phyloP scores from a whole-genome alignment of 441 rosid species.

The Jatropha multifida region DNA sequence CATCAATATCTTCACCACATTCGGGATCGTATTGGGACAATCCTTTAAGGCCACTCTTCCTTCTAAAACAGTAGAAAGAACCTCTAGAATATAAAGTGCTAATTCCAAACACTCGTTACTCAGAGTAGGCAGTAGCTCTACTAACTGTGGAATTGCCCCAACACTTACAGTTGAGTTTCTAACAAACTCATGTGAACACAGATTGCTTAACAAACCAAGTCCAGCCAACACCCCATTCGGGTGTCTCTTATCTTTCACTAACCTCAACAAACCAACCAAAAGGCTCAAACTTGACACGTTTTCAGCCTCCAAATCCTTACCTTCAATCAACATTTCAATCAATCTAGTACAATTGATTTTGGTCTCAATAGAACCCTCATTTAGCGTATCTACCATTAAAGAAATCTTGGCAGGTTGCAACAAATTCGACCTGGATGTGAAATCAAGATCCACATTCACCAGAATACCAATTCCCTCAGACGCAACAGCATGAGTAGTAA shows the following conservation, averaged over 20 bases:
- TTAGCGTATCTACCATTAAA: slow-evolving; percentile 73
- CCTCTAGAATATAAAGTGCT: slow-evolving; percentile 59
- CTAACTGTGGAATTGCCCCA: slow-evolving; percentile 69
- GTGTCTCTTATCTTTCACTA: slow-evolving; percentile 67
- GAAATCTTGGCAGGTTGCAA: slow-evolving; percentile 76
- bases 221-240: slow-evolving; percentile 56
- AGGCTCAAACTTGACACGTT: slow-evolving; percentile 65
- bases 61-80: slow-evolving; percentile 47
- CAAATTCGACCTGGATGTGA: slow-evolving; percentile 47
- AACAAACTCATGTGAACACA: slow-evolving; percentile 50
- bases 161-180: slow-evolving; percentile 55
- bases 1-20: slow-evolving; percentile 63
- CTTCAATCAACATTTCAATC: slow-evolving; percentile 52
- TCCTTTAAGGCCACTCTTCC: slow-evolving; percentile 76
- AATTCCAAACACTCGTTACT: slow-evolving; percentile 59
- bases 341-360: slow-evolving; percentile 67
- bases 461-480: slow-evolving; percentile 78
- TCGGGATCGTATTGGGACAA: slow-evolving; percentile 57
- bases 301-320: slow-evolving; percentile 56
- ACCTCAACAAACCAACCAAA: slow-evolving; percentile 69
- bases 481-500: slow-evolving; percentile 79
- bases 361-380: slow-evolving; percentile 75
- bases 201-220: slow-evolving; percentile 51
- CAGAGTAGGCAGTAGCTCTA: slow-evolving; percentile 57
- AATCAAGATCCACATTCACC: slow-evolving; percentile 64